Evolutionary conservation across 2,329 filamentous ascomycete genomes (phyloP), one percentile per base, ranked within the genome.

Genomic region (Ramularia endophylla): DNA sequence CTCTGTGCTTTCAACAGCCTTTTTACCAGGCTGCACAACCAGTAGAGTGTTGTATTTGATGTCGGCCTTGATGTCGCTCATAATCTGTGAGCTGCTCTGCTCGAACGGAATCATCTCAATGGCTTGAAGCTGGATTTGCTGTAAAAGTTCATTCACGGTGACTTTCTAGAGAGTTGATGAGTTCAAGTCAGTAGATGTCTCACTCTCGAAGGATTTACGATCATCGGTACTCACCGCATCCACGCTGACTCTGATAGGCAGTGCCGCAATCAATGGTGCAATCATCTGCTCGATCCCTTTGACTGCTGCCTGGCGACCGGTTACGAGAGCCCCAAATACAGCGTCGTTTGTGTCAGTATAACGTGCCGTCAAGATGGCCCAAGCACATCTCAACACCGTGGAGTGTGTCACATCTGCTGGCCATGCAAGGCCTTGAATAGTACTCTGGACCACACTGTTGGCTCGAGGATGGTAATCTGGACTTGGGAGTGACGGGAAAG

Each of bases 251-350:
- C 64, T 54, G 1, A 60, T 59, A 0, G 65, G 65, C 1, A 67
- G 54, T 0, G 65, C 66, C 1, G 64, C 62, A 38, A 67, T 56
- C 5, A 58, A 58, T 9, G 65, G 65, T 11, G 62, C 65, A 28
- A 58, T 13, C 12, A 40, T 44, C 3, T 36, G 5, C 4, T 44
- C 36, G 12, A 40, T 27, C 4, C 31, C 57, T 3, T 45, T 19
- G 0, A 67, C 52, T 5, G 58, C 38, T 12, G 61, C 51, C 19
- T 66, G 58, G 11, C 48, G 42, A 8, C 48, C 48, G 5, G 45
- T 40, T 4, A 38, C 34, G n/a, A 46, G 36, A 5, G 36, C 28
- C 15, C 48, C 48, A 19, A 51, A 48, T n/a, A 48, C 36, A 7
- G 40, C 40, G 17, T 51, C 48, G 16, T 25, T 4, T 5, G 35